phyloP scores from a whole-genome alignment of 2,329 filamentous ascomycete genomes.

The Ophiocordyceps camponoti-floridani region DNA sequence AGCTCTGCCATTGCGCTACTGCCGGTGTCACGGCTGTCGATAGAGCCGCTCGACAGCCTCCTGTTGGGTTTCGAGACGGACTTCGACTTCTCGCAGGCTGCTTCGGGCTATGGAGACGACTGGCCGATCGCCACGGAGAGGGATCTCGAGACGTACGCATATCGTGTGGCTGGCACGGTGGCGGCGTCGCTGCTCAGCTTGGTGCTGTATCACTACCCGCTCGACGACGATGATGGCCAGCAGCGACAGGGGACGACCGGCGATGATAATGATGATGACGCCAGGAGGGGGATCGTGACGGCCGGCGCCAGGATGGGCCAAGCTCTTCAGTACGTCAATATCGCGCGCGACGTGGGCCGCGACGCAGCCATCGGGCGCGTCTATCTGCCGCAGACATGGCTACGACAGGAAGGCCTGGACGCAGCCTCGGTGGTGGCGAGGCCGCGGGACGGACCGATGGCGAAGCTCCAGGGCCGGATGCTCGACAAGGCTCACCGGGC shows the following conservation, averaged over 20 bases:
- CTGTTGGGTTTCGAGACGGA: slow-evolving; percentile 54
- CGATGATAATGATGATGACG: background rate
- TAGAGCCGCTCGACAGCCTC: slow-evolving; percentile 41
- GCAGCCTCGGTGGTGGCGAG: slow-evolving; percentile 34
- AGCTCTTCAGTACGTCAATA: slow-evolving; percentile 62
- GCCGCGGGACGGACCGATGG: slow-evolving; percentile 17
- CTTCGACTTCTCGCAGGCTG: slow-evolving; percentile 28
- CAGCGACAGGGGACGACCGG: no score
- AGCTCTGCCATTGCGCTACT: background rate
- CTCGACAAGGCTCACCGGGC: slow-evolving; percentile 10
- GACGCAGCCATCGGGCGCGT: slow-evolving; percentile 49
- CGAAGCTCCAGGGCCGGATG: slow-evolving; percentile 3
- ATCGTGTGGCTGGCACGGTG: slow-evolving; percentile 55
- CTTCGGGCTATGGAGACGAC: background rate
- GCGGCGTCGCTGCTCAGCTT: slow-evolving; percentile 43
- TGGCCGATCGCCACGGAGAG: slow-evolving; percentile 37
- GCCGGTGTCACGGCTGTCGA: background rate
- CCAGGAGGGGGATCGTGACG: slow-evolving; percentile 12
- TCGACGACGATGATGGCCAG: background rate
- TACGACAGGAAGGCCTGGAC: slow-evolving; percentile 35
- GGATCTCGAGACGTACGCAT: slow-evolving; percentile 44
- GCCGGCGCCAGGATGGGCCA: slow-evolving; percentile 51
- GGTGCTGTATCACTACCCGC: background rate
- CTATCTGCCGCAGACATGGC: slow-evolving; percentile 49
- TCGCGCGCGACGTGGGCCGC: slow-evolving; percentile 52